Evolutionary conservation across 1,284 basidiomycete genomes (phyloP), one percentile per base, ranked within the genome.

Genomic region (Apiotrichum montevideense): DNA sequence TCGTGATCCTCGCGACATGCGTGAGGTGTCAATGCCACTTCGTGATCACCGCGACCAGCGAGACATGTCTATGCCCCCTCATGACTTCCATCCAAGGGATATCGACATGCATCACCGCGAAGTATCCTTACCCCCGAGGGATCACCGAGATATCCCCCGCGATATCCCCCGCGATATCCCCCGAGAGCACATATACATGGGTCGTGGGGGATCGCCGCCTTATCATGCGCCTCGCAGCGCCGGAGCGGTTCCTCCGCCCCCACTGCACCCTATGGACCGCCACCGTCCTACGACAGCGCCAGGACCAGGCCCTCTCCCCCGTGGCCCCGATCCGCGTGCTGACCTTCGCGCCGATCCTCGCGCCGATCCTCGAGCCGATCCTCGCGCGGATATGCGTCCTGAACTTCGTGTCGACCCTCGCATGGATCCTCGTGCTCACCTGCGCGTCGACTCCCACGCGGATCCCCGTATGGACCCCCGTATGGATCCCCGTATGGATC

Each of bases 221-320:
- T 51, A 53, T 51, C 34, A 45, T 37, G 45, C 51, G 0, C 57
- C 57, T 6, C 48, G 52, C 14, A 60, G 58, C 29, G 56, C 56
- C 7, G 56, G 56, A 5, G 37, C 34, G 14, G 42, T 37, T 5
- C 50, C 50, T 9, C 47, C 41, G 14, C 40, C 46, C 29, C 40
- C 14, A 11, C 21, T 35, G 44, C 39, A 5, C 51, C 48, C 32
- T 35, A 47, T 51, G 6, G 52, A 54, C 5, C 47, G 58, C 11
- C 54, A 53, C 35, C 48, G 55, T 9, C 55, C 55, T 0, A 43
- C 45, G 4, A 43, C 58, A 1, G 52, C 49, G 21, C 47, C 54
- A 1, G 42, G 32, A 9, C 32, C 29, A 11, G 29, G 45, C 7
- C 45, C 45, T 33, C 32, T 42, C 45, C 54, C 55, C 2, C 55